A percentile compares a stretch with the other conserved stretches of the same genome.
Conservation (phyloP, 305 asterid genomes). For the Ajuga reptans region DNA sequence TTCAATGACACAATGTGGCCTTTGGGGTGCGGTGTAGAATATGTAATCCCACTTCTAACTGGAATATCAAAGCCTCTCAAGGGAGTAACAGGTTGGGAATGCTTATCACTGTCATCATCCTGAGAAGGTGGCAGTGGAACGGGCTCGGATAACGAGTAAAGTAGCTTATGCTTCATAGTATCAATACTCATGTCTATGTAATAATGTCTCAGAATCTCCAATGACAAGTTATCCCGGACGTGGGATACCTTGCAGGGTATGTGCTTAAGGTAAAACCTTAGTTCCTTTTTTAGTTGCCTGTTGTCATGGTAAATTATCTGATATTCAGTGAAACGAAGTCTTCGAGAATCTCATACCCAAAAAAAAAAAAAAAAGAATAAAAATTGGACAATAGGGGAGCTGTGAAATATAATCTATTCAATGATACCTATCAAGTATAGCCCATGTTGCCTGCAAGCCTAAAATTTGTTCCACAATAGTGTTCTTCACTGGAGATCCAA, state of each 20-base stretch:
- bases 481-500: conserved; percentile 51
- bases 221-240: conserved; percentile 35
- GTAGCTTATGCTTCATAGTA: conserved; percentile 27
- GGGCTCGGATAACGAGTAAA: conserved; percentile 40
- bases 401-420: not conserved
- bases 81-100: conserved; percentile 24
- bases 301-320: conserved; percentile 1
- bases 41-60: conserved; percentile 7
- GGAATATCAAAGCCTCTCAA: conserved; percentile 22
- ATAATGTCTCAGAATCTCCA: conserved; percentile 40
- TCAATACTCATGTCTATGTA: conserved; percentile 24
- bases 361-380: too few relatives aligned
- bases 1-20: conserved; percentile 20
- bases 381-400: not conserved
- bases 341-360: not conserved
- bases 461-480: conserved; percentile 48
- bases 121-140: conserved; percentile 33
- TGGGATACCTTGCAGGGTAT: conserved; percentile 57
- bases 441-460: conserved; percentile 44
- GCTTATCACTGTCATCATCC: conserved; percentile 25
- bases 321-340: not conserved
- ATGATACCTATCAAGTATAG: conserved; percentile 55
- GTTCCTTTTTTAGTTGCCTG: conserved; percentile 62
- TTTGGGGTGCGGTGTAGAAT: conserved; percentile 9
- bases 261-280: conserved; percentile 45